phyloP scores from a whole-genome alignment of 1,284 basidiomycete species.

The Xanthoconium separans region DNA sequence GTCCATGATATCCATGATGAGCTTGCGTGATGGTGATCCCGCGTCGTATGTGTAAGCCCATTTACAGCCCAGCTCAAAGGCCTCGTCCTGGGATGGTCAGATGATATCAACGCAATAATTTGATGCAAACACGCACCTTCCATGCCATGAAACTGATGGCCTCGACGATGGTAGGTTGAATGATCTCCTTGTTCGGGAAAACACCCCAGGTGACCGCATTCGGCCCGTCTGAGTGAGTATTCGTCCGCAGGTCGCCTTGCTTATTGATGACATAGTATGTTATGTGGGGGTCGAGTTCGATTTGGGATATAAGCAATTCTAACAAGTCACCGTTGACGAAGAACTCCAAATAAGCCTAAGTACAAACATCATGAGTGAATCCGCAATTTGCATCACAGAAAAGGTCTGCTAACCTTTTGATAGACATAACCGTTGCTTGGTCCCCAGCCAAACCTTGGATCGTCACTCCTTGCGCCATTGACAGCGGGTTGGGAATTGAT shows the following conservation, averaged over 20 bases:
- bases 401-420: conserved; percentile 72
- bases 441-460: conserved; percentile 92
- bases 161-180: conserved; percentile 98
- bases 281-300: conserved; percentile 87
- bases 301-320: conserved; percentile 74
- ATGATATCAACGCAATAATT: not conserved
- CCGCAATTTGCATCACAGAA: not conserved
- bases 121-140: conserved; percentile 60
- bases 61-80: conserved; percentile 91
- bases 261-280: conserved; percentile 97
- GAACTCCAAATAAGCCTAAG: conserved; percentile 95
- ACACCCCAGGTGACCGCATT: conserved; percentile 99
- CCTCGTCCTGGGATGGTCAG: conserved; percentile 73
- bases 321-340: conserved; percentile 81
- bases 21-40: conserved; percentile 69
- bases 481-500: conserved; percentile 99
- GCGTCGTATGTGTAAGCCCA: conserved; percentile 92
- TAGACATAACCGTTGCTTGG: conserved; percentile 95
- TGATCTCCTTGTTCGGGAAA: conserved; percentile 97
- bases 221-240: conserved; percentile 88
- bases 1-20: conserved; percentile 82
- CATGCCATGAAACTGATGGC: conserved; percentile 96
- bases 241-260: conserved; percentile 90
- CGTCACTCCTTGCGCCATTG: conserved; percentile 85
- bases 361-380: not conserved